Base-by-base conservation (phyloP, 768 basidiomycete genomes). In the Agrocybe pediades region DNA sequence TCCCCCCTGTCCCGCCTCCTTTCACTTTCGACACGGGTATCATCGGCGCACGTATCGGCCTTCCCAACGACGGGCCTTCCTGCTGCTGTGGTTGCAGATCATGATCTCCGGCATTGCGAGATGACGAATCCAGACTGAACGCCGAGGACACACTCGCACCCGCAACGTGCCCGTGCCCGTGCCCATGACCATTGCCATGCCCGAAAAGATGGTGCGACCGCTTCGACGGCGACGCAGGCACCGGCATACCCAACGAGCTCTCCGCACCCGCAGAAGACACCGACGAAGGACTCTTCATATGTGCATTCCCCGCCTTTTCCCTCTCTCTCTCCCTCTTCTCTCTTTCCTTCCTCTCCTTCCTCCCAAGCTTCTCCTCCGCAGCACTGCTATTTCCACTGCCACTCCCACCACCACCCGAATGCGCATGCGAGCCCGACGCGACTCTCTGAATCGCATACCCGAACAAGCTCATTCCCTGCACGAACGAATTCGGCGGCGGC, bases 31-130 rank as follows among this genome's bases (percentile, higher is more conserved):
- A 58, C 50, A 72, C 71, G 54, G 81, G 36, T 15, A 87, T 79
- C 4, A 55, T 13, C 2, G 44, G 19, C 16, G 80, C 81, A n/a
- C 90, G 77, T 20, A 90, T 45, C 30, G 77, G 62, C 50, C 68
- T 74, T 1, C 89, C 88, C 8, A 90, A 69, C 21, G 68, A 63
- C 3, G 88, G 84, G 5, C 78, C 81, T 6, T 68, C 46, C 15
- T 30, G 29, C 43, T 49, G 33, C 17, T 45, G 44, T 26, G 7
- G 65, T 72, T 9, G 72, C 65, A 25, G 76, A 71, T 36, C 33
- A 21, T 27, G 46, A 7, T 27, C 25, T 3, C 17, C 25, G 21
- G 20, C 27, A 48, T 20, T 24, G 7, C 29, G 46, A 13, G 17
- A n/a, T 6, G 46, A 23, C n/a, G 9, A 24, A 27, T 47, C 24